Evolutionary conservation across 371 early-diverging fungal species (phyloP), one percentile per base, ranked within the genome.

Genomic region (Rhizomucor miehei): DNA sequence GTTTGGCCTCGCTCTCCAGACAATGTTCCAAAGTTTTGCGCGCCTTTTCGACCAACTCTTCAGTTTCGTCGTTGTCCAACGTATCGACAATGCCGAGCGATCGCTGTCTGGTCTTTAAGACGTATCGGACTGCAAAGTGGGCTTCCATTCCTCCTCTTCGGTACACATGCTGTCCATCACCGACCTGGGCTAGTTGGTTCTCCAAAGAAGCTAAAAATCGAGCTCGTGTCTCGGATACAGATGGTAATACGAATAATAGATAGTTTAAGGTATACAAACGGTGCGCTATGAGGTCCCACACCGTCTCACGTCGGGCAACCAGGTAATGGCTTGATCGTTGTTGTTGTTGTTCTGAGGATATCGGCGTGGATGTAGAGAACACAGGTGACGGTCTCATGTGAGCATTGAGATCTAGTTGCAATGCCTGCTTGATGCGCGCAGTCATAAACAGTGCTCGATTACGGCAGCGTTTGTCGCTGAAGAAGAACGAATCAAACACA

Each of bases 381-480:
- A 20, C 29, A 20, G 50, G 48, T 5, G 48, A 11, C 2, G 54
- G n/a, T n/a, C n/a, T n/a, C n/a, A n/a, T n/a, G n/a, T 29, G 64
- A 25, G 8, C 17, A 41, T 17, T 49, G 55, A 38, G 14, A 16
- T 47, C 52, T 35, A 57, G 55, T 23, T 69, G 62, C 20, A 72
- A 58, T 21, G 52, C 60, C 39, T 70, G 69, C 53, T 73, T 67
- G 29, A 78, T 51, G 20, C 75, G 61, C 13, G 73, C 66, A 1
- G 75, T 67, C 67, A 78, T 70, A 48, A 70, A 78, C 16, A 75
- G 55, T 8, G 78, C 75, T 23, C 78, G 66, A 35, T 68, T 62
- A 40, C 70, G 72, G 56, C 78, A 78, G 43, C 72, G 62, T 39
- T 70, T 74, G 50, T 78, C 78, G 21, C 56, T 74, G 47, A 74